These are phyloP conservation scores for Yarrowia keelungensis DNA, from an alignment of 805 yeast genomes.

Conservation along the genomic window DNA sequence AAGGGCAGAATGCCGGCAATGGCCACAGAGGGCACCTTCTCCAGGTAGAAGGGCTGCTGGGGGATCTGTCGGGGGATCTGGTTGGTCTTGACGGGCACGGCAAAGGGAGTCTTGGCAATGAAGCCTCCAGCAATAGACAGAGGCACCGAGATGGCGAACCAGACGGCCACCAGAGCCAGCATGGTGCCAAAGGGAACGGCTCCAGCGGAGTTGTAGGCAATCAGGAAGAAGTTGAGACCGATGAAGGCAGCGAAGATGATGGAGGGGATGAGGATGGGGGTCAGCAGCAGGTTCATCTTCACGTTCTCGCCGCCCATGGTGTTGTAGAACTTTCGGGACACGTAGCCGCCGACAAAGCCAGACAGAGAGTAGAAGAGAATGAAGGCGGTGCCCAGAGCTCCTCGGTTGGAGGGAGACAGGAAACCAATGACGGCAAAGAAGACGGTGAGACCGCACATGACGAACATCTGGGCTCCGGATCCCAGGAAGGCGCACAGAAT, in stretches of 20 bases:
- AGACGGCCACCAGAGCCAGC: slow-evolving; percentile 76
- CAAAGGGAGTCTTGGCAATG: slow-evolving; percentile 62
- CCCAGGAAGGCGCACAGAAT: slow-evolving; percentile 82
- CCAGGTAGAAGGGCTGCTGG: slow-evolving; percentile 82
- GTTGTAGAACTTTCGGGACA: slow-evolving; percentile 85
- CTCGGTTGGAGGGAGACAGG: slow-evolving; percentile 92
- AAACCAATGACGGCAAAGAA: slow-evolving; percentile 87
- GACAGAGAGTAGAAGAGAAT: slow-evolving; percentile 80
- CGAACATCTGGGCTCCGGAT: slow-evolving; percentile 81
- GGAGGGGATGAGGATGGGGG: slow-evolving; percentile 90
- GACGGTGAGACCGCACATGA: slow-evolving; percentile 76
- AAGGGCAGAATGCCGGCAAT: slow-evolving; percentile 93
- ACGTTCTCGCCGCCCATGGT: slow-evolving; percentile 91
- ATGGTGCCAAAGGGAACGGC: slow-evolving; percentile 94
- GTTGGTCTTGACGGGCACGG: slow-evolving; percentile 86
- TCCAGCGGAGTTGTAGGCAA: slow-evolving; percentile 82
- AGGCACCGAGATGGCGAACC: slow-evolving; percentile 89
- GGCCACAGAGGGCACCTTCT: slow-evolving; percentile 68
- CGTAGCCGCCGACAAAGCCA: slow-evolving; percentile 83
- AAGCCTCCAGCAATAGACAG: slow-evolving; percentile 84
- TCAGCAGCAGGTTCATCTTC: slow-evolving; percentile 82
- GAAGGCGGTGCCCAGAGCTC: slow-evolving; percentile 89
- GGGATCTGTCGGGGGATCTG: slow-evolving; percentile 98
- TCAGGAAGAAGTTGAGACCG: slow-evolving; percentile 79
- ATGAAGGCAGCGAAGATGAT: slow-evolving; percentile 66